These are phyloP conservation scores for Hypoxylon sp. DNA, from an alignment of 2,329 filamentous ascomycete species.

Conservation along the genomic window DNA sequence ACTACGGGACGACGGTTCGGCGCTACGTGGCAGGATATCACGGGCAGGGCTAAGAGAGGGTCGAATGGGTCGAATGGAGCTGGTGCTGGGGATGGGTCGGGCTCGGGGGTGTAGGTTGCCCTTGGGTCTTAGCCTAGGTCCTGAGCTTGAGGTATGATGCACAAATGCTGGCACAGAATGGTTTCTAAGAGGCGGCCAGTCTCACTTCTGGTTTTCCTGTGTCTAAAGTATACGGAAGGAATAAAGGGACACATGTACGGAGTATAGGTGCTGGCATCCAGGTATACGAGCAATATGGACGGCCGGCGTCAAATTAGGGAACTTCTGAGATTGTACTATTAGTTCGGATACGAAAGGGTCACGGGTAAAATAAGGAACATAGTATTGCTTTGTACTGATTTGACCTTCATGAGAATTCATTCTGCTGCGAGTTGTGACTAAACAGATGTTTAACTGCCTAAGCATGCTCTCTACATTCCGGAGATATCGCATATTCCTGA, in stretches of 20 bases:
- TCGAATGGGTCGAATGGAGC: slow-evolving; percentile 7
- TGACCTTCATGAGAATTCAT: not conserved
- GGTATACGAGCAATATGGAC: slow-evolving; percentile 26
- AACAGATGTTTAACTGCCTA: not conserved
- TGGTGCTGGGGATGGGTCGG: slow-evolving; percentile 24
- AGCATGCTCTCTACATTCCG: not conserved
- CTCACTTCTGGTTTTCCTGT: not conserved
- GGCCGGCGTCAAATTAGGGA: slow-evolving; percentile 22
- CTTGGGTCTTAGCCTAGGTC: not conserved
- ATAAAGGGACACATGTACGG: slow-evolving; percentile 26
- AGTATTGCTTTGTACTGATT: not conserved
- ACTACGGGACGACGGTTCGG: slow-evolving; percentile 86
- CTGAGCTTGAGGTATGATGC: not conserved
- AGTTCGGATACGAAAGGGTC: slow-evolving; percentile 8
- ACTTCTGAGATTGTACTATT: slow-evolving; percentile 28
- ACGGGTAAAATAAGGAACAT: slow-evolving; percentile 23
- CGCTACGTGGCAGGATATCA: slow-evolving; percentile 91
- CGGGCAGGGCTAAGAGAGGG: slow-evolving; percentile 61
- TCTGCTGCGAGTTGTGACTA: not conserved
- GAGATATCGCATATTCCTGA: not conserved
- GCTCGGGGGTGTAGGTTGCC: slow-evolving; percentile 19
- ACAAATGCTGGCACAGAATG: not conserved
- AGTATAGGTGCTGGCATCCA: slow-evolving; percentile 19
- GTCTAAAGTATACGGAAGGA: slow-evolving; percentile 14
- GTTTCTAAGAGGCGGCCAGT: not conserved